A percentile compares a stretch with the other conserved stretches of the same genome.
Conservation (phyloP, 2,329 filamentous ascomycete genomes). For the Juglanconis oblonga region DNA sequence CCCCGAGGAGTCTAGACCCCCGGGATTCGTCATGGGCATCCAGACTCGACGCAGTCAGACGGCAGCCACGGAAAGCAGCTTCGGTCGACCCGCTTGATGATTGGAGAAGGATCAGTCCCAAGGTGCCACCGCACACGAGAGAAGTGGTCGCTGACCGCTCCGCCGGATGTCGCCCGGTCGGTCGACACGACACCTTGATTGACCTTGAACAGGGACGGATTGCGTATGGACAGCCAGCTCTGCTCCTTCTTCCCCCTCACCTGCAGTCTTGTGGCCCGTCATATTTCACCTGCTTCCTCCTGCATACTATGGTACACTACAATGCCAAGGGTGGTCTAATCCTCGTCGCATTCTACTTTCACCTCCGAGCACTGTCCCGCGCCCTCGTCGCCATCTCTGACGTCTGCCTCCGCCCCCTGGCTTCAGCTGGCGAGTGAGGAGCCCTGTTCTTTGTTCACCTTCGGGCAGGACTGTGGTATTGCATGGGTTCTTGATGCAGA, state of each 20-base stretch:
- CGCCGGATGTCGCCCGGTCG: constrained; percentile 9
- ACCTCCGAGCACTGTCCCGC: constrained; percentile 4
- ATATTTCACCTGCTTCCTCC: constrained; percentile 15
- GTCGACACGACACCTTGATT: constrained; percentile 1
- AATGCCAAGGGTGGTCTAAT: constrained; percentile 7
- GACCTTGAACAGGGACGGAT: not conserved
- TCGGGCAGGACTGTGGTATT: constrained; percentile 2
- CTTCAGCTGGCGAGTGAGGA: constrained; percentile 15
- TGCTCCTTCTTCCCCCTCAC: not conserved
- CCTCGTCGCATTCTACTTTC: constrained; percentile 4
- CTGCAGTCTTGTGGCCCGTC: constrained; percentile 15
- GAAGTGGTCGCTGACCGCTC: constrained; percentile 16
- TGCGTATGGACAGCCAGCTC: not conserved
- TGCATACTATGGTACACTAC: constrained; percentile 9
- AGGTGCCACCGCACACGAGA: constrained; percentile 18
- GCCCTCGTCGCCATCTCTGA: not conserved
- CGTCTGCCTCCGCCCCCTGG: constrained; percentile 2
- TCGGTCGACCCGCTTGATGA: constrained; percentile 14
- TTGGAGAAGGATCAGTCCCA: constrained; percentile 11
- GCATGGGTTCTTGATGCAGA: constrained; percentile 17
- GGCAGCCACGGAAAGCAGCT: constrained; percentile 13
- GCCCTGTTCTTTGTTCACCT: constrained; percentile 9
- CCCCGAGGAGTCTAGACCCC: not conserved
- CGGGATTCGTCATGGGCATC: not conserved
- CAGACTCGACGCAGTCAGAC: constrained; percentile 14